Evolutionary conservation across 2,329 filamentous ascomycete genomes (phyloP), one percentile per base, ranked within the genome.

Genomic region (Alternaria rosae): DNA sequence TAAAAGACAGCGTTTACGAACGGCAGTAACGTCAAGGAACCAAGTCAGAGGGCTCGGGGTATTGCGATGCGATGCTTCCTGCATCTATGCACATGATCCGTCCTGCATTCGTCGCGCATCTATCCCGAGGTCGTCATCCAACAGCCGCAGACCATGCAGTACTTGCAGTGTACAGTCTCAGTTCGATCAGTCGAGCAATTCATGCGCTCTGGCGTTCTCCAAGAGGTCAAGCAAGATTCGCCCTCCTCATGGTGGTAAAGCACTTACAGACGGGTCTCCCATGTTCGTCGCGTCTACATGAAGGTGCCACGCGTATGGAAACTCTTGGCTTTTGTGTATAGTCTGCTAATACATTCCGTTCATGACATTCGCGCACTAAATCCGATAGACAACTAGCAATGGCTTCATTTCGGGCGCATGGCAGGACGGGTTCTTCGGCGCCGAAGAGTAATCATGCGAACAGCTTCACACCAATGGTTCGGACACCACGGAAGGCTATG

Each of bases 331-430:
- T 17, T 38, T 23, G 20, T 35, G 20, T 51, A 38, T 11, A 51
- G 13, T n/a, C 20, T 11, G 32, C 20, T 32, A 35, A 51, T 20
- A 20, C 9, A 35, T 38, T 3, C 20, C 47, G 8, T 38, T 25
- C 13, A 38, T 51, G 32, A 21, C 23, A 23, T 6, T 25, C 28
- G 20, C 20, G 10, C 35, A 20, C 23, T 11, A 5, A 35, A 8
- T 21, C 20, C 30, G 11, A 23, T 21, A 23, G 41, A n/a, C 10
- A 51, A 7, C 13, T 48, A 21, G 12, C 12, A 30, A 53, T 58
- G 56, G 56, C 48, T 17, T 54, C 21, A 53, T 58, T 44, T 54
- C 57, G 57, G 57, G 26, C 42, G 42, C 52, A 38, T 60, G 56
- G 56, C 30, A 58, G 56, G 38, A 32, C 42, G 21, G 42, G 2